Evolutionary conservation across 2,329 filamentous ascomycete genomes (phyloP).

Genomic region (Alternaria gansuensis): DNA sequence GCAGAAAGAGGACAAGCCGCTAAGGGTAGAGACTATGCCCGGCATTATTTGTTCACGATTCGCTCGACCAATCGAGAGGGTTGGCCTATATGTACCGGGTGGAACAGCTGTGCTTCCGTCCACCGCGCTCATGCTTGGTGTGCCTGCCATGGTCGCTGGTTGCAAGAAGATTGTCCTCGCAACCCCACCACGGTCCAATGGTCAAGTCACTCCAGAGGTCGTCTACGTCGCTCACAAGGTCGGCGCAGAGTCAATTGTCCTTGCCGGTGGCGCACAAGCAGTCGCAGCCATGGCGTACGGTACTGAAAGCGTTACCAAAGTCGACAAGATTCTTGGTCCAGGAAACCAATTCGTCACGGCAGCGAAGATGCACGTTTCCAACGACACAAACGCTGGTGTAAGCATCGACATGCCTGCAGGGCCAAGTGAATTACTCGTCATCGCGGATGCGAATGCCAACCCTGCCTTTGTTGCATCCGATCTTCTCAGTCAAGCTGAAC

Average conservation of each 20-base stretch:
- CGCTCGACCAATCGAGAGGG: slow-evolving; percentile 87
- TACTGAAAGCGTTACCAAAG: slow-evolving; percentile 91
- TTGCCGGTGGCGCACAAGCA: slow-evolving; percentile 94
- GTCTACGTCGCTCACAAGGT: slow-evolving; percentile 98
- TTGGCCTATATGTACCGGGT: slow-evolving; percentile 95
- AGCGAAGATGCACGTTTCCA: slow-evolving; percentile 97
- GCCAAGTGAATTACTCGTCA: slow-evolving; percentile 94
- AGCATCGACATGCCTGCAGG: slow-evolving; percentile 99
- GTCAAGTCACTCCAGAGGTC: slow-evolving; percentile 92
- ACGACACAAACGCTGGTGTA: slow-evolving; percentile 94
- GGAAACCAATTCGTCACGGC: slow-evolving; percentile 99
- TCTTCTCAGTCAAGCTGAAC: slow-evolving; percentile 92
- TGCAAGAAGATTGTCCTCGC: slow-evolving; percentile 95
- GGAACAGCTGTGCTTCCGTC: slow-evolving; percentile 97
- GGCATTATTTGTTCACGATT: slow-evolving; percentile 95
- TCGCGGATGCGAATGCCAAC: slow-evolving; percentile 87
- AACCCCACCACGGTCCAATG: slow-evolving; percentile 87
- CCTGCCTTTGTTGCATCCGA: slow-evolving; percentile 96
- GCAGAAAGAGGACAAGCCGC: slow-evolving; percentile 82
- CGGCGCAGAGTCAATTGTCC: slow-evolving; percentile 92
- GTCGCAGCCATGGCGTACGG: slow-evolving; percentile 97
- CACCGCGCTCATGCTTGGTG: slow-evolving; percentile 96
- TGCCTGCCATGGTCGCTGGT: slow-evolving; percentile 95
- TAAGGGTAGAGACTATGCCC: slow-evolving; percentile 96
- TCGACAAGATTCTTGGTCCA: slow-evolving; percentile 97